Evolutionary conservation across 306 rosid species (phyloP).

Genomic region (Castanea crenata): DNA sequence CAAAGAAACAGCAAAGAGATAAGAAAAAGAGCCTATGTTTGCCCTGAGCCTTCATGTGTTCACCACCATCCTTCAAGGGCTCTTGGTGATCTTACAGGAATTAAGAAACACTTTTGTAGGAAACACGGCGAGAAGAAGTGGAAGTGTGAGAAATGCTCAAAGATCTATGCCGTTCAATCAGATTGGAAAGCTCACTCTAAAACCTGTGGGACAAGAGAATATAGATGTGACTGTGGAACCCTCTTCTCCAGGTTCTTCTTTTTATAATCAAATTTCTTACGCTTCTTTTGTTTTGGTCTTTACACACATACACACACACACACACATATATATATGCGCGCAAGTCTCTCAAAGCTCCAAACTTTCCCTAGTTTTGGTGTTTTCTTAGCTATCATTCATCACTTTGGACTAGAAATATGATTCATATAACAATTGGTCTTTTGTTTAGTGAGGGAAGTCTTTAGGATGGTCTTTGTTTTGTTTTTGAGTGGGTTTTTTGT

Average conservation of each 20-base stretch:
- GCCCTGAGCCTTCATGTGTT: constrained; percentile 95
- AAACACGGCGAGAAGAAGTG: constrained; percentile 99
- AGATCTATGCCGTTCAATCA: constrained; percentile 93
- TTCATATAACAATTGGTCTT: not conserved
- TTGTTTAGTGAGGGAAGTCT: constrained; percentile 5
- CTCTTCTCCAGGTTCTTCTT: constrained; percentile 76
- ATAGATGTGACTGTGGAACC: constrained; percentile 98
- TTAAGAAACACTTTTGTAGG: constrained; percentile 89
- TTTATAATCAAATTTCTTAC: not conserved
- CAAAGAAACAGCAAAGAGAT: constrained; percentile 81
- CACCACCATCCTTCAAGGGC: constrained; percentile 97
- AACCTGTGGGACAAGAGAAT: constrained; percentile 95
- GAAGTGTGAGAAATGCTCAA: constrained; percentile 95
- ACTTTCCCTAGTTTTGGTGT: not conserved
- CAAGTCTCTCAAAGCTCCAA: not conserved
- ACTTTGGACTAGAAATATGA: not conserved
- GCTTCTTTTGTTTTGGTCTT: not conserved
- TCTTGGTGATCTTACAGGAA: constrained; percentile 92
- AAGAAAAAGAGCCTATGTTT: constrained; percentile 84
- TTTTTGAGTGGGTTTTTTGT: constrained; percentile 13
- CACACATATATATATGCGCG: not conserved
- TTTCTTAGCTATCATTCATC: not conserved
- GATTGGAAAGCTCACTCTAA: constrained; percentile 99
- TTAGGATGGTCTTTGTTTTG: constrained; percentile 3
- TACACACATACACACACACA: not conserved